A percentile compares a stretch with the other conserved stretches of the same genome.
These are phyloP conservation scores for Globisporangium emineosum DNA, from an alignment of 352 stramenopile species.

Conservation along the genomic window DNA sequence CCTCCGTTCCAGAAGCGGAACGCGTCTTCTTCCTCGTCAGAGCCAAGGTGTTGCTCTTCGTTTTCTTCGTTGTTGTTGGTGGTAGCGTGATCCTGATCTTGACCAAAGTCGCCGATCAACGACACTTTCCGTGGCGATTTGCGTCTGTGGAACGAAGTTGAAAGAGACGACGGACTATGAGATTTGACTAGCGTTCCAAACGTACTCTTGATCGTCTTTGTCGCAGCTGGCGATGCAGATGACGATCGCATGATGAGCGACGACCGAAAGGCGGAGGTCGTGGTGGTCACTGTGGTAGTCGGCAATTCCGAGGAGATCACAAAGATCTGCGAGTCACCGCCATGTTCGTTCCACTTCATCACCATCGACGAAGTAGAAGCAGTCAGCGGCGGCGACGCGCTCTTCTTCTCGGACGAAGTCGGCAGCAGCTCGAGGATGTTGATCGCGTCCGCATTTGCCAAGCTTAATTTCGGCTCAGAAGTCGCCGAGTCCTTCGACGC, in stretches of 20 bases:
- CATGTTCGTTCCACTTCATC: neutral
- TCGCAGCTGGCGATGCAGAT: neutral
- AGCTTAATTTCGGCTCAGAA: neutral
- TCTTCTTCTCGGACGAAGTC: neutral
- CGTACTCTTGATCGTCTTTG: neutral
- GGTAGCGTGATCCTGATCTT: neutral
- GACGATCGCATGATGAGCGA: neutral
- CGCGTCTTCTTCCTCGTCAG: neutral
- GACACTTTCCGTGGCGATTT: conserved; percentile 7
- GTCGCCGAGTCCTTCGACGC: neutral
- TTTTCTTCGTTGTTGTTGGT: neutral
- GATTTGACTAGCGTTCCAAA: neutral
- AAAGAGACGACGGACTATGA: neutral
- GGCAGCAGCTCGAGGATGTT: neutral
- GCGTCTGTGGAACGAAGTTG: conserved; percentile 8
- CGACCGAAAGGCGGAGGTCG: neutral
- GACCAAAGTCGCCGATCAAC: neutral
- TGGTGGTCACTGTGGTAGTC: neutral
- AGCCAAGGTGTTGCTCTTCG: neutral
- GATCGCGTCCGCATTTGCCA: neutral
- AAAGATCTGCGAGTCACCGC: conserved; percentile 1
- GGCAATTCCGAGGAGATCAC: neutral
- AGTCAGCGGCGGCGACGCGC: no score
- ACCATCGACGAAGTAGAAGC: neutral
- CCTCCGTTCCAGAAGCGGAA: conserved; percentile 22